phyloP scores from a whole-genome alignment of 495 filamentous ascomycete genomes.

The Neurospora tetrasperma region DNA sequence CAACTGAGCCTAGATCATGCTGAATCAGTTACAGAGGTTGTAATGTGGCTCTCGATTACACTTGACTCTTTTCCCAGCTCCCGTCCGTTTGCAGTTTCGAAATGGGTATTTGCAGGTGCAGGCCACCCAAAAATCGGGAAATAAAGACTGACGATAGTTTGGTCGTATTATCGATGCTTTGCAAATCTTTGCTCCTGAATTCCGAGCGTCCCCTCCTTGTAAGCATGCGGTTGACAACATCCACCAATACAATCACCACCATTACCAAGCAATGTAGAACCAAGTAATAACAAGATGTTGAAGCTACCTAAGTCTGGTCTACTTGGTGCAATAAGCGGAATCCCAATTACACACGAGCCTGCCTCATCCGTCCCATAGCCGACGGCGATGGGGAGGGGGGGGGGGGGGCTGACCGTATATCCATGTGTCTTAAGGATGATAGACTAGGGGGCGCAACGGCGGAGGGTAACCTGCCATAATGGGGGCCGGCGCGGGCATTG shows the following conservation, averaged over 20 bases:
- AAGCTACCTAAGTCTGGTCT: not conserved
- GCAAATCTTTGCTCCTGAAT: not conserved
- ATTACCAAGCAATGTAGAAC: not conserved
- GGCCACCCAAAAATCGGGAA: not conserved
- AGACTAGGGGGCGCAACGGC: not conserved
- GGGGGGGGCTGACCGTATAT: not conserved
- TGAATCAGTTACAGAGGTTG: not conserved
- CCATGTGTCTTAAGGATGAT: not conserved
- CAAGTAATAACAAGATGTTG: not conserved
- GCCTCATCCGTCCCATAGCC: not conserved
- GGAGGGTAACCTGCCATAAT: slow-evolving; percentile 7
- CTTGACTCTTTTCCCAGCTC: not conserved
- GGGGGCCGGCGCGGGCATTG: slow-evolving; percentile 8
- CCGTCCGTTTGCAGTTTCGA: not conserved
- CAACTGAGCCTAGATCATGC: not conserved
- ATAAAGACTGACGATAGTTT: not conserved
- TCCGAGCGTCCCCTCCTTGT: not conserved
- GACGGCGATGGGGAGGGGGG: not conserved
- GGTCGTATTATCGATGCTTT: not conserved
- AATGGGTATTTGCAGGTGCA: not conserved
- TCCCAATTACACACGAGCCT: not conserved
- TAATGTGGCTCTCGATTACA: not conserved
- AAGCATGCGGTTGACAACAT: not conserved
- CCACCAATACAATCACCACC: not conserved
- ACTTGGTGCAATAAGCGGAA: not conserved